Base-by-base conservation (phyloP, 2,329 filamentous ascomycete species). In the Aspergillus sp. region DNA sequence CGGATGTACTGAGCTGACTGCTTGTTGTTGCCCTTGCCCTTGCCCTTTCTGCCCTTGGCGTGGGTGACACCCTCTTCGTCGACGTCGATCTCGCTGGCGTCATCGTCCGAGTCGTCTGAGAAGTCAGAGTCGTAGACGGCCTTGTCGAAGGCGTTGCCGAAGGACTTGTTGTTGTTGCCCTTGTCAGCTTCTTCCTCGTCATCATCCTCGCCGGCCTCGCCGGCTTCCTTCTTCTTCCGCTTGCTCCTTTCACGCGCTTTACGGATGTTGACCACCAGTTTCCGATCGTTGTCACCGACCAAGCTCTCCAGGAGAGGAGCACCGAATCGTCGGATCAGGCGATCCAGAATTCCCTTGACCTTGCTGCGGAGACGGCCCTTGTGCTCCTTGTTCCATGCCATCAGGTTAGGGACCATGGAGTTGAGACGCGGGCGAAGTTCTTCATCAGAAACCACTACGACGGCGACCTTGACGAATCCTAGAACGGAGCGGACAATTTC, bases 321-420 rank as follows among this genome's bases (percentile, higher is more conserved):
- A 38, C 93, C 90, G 61, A 96, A 97, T 44, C 91, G 83, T 38
- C 91, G 82, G 19, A 97, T 86, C 78, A 96, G 89, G 41, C 93
- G 83, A 71, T 98, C 93, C 11, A 98, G 73, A 51, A 98, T 97
- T 62, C 96, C 90, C 81, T 96, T 97, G 55, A 98, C 90, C 74
- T 97, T 98, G 39, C 88, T 85, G 60, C 91, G 89, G 73, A 98
- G 93, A 64, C 95, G 90, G 9, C 90, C 90, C 73, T 97, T 97
- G 75, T 98, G 94, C 69, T 98, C 93, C 67, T 96, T 89, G 62
- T 87, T 90, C 91, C 93, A 98, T 34, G 90, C 82, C 76, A 97
- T 88, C 13, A 97, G 75, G 66, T 95, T 95, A 4, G 90, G 88
- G 2, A 98, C 80, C 38, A 98, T 76, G 0, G 83, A 82, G 29